Percentiles rank a stretch among this genome's conserved stretches.
Evolutionary conservation across 176 grass and related monocot genomes (phyloP).

Genomic region (Aegilops umbellulata): DNA sequence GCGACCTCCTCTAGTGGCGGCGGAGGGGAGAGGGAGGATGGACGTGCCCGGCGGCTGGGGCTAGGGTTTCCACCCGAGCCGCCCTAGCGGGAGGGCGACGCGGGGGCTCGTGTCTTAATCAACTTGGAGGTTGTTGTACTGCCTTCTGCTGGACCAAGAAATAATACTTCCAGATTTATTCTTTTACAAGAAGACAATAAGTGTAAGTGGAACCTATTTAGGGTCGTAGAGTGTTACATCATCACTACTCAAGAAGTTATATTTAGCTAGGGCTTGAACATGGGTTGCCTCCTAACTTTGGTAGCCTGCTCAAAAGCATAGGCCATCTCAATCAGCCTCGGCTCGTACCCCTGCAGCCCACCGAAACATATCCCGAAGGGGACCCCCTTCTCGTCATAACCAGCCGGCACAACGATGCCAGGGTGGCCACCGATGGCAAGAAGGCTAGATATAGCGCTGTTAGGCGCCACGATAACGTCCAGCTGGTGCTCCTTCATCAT

Average conservation of each 20-base stretch:
- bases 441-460: background rate
- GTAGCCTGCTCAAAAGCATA: slow-evolving; percentile 63
- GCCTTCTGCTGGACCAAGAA: too few species aligned
- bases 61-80: too few species aligned
- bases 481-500: slow-evolving; percentile 34
- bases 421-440: slow-evolving; percentile 42
- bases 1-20: too few species aligned
- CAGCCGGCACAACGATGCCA: slow-evolving; percentile 47
- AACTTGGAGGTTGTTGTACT: too few species aligned
- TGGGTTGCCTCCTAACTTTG: slow-evolving; percentile 33
- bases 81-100: too few species aligned
- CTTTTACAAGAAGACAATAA: too few species aligned
- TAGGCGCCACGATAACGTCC: slow-evolving; percentile 39
- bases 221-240: too few species aligned
- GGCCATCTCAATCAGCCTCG: slow-evolving; percentile 53
- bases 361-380: slow-evolving; percentile 53
- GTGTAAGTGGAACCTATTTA: too few species aligned
- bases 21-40: too few species aligned
- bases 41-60: too few species aligned
- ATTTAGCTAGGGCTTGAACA: background rate
- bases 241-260: background rate
- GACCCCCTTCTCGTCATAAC: slow-evolving; percentile 26
- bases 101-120: too few species aligned
- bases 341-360: slow-evolving; percentile 50
- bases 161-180: too few species aligned